These are phyloP conservation scores for Macrolepiota dolichaula DNA, from an alignment of 768 basidiomycete species.

Conservation along the genomic window DNA sequence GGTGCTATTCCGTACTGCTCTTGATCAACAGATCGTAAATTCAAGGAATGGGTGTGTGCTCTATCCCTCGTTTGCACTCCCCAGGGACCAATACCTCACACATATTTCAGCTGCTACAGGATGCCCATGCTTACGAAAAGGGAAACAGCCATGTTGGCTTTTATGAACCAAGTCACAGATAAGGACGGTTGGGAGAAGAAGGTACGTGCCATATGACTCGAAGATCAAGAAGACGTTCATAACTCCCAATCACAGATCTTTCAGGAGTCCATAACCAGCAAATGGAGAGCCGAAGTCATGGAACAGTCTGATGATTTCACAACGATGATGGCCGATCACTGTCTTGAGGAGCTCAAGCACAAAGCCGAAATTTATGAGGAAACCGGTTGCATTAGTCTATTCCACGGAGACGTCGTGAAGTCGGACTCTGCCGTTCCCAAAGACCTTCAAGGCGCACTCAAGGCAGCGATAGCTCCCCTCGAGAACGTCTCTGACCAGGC, in stretches of 20 bases:
- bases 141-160: conserved; percentile 17
- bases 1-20: not conserved
- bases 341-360: conserved; percentile 21
- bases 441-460: conserved; percentile 17
- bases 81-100: not conserved
- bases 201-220: conserved; percentile 1
- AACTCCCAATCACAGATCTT: conserved; percentile 12
- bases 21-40: not conserved
- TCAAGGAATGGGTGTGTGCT: not conserved
- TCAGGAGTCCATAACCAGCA: conserved; percentile 13
- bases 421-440: conserved; percentile 27
- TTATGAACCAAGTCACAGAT: conserved; percentile 21
- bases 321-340: conserved; percentile 16
- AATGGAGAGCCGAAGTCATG: conserved; percentile 18
- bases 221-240: not conserved
- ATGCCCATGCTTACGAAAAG: conserved; percentile 13
- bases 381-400: conserved; percentile 16
- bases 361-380: conserved; percentile 15
- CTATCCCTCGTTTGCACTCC: not conserved
- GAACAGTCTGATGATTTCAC: conserved; percentile 3
- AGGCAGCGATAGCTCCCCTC: conserved; percentile 20
- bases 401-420: conserved; percentile 20
- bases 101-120: not conserved
- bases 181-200: conserved; percentile 18
- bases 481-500: conserved; percentile 29